Base-by-base conservation (phyloP, 1,284 basidiomycete genomes). In the Bjerkandera adusta region DNA sequence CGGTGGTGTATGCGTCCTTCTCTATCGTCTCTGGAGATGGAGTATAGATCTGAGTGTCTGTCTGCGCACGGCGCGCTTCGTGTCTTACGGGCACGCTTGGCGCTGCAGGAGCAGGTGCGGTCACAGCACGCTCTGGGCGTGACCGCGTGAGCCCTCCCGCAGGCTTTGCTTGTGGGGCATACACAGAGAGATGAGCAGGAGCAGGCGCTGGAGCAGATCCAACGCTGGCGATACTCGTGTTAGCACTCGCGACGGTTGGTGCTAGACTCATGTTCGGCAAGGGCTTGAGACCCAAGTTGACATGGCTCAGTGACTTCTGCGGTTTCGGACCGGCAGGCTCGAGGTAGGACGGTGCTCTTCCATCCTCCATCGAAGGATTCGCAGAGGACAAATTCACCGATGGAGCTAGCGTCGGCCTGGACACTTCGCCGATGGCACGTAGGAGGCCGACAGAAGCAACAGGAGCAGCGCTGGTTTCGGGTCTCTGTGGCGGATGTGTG, bases 241-340 rank as follows among this genome's bases (percentile, higher is more conserved):
- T 64, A 33, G 59, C 58, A 38, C 47, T 57, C 8, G 56, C 57
- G 11, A 57, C 26, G 4, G 60, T 50, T 7, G 57, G 47, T 1
- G 58, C 61, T 22, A 59, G 49, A 44, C 49, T 59, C 24, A 59
- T 44, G 43, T 59, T 59, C 6, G 63, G 63, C 5, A 65, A 50
- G 8, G 57, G 56, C 20, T 60, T 58, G 16, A 65, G 45, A 3
- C 54, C 60, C 1, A 65, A 52, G 38, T 62, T 61, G 41, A 65
- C 62, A 45, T 60, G 57, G 43, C 60, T 62, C 13, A 65, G 48
- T 36, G 60, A 62, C 53, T 63, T 65, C 43, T 60, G 54, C 26
- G 58, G 53, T 35, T 52, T 56, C 25, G 50, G 53, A 36, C 47
- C 29, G 10, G 39, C 46, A 2, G 30, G 25, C 12, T 36, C 38